Conservation (phyloP, 2,329 filamentous ascomycete species). For the Fusarium praegraminearum region DNA sequence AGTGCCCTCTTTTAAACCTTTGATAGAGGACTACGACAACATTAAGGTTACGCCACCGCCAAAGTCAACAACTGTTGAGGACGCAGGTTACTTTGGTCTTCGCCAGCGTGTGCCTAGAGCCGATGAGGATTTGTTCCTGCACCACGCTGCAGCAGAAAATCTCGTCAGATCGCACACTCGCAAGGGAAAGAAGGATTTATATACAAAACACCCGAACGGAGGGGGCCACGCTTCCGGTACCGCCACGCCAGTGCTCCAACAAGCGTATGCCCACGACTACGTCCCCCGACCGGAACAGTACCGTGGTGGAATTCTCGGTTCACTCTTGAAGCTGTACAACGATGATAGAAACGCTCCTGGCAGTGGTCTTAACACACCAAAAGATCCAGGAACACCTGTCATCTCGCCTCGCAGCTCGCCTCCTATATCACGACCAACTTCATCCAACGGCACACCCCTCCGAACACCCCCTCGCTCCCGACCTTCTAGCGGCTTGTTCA, state of each 20-base stretch:
- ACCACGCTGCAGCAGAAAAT: conserved; percentile 51
- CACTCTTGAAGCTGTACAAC: conserved; percentile 77
- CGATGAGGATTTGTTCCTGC: conserved; percentile 37
- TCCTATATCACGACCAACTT: conserved; percentile 55
- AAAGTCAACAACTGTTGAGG: conserved; percentile 30
- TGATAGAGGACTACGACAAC: conserved; percentile 49
- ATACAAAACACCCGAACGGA: conserved; percentile 46
- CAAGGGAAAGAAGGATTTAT: conserved; percentile 50
- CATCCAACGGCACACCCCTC: conserved; percentile 50
- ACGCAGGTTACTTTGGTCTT: conserved; percentile 41
- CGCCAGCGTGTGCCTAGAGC: conserved; percentile 38
- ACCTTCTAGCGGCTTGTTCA: conserved; percentile 56
- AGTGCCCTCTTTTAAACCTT: conserved; percentile 49
- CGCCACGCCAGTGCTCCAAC: conserved; percentile 56
- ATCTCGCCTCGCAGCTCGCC: conserved; percentile 59
- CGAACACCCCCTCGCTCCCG: conserved; percentile 51
- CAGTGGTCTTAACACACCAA: conserved; percentile 58
- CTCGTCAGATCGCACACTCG: conserved; percentile 52
- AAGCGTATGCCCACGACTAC: conserved; percentile 67
- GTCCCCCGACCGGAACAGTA: conserved; percentile 76
- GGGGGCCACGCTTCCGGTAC: conserved; percentile 51
- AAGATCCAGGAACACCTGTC: conserved; percentile 54
- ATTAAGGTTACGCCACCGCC: conserved; percentile 40
- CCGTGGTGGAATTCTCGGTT: conserved; percentile 78
- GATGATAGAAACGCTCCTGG: conserved; percentile 56